Base-by-base conservation (phyloP, 2,329 filamentous ascomycete genomes). In the Hymenotorrendiella dingleyae region DNA sequence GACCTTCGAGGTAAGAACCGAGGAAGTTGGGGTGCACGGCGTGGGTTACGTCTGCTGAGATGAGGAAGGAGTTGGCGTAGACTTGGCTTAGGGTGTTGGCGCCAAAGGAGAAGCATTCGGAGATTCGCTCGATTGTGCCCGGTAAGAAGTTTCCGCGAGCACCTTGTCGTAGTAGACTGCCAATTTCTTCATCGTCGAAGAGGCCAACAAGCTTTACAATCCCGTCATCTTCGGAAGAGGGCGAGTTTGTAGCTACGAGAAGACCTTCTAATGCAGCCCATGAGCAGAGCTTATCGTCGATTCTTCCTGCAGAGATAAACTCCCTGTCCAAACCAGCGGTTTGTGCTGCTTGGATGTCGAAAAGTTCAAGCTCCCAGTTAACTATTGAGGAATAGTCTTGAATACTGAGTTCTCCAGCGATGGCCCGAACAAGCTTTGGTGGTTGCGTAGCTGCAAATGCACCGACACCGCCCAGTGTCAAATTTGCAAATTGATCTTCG, bases 321-420 rank as follows among this genome's bases (percentile, higher is more conserved):
- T 97, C 91, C 62, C 84, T 87, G 56, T 94, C 86, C 44, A 98
- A 65, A 10, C 93, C 93, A 52, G 86, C 83, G 14, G 88, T 76
- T 29, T 83, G 80, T 1, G 90, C 90, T 7, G 90, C 86, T 62
- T 96, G 89, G 4, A 79, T 78, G 65, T 97, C 93, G 61, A 84
- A 98, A 23, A 98, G 82, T 67, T 98, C 93, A 27, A 97, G 78
- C 62, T 98, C 93, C 93, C 93, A 98, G 69, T 93, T 94, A 44
- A 95, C 70, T 50, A 98, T 95, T 40, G 74, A 77, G 54, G 72
- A 76, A 61, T 84, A 81, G 48, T 86, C 79, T 40, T 72, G 68
- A 48, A 97, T 78, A 22, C 78, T 79, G n/a, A 97, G 74, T 62
- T 93, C 76, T 11, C 75, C 75, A 6, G 84, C 78, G 58, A 98